These are phyloP conservation scores for Cymbidium sinense DNA, from an alignment of 106 monocot species.

Conservation along the genomic window DNA sequence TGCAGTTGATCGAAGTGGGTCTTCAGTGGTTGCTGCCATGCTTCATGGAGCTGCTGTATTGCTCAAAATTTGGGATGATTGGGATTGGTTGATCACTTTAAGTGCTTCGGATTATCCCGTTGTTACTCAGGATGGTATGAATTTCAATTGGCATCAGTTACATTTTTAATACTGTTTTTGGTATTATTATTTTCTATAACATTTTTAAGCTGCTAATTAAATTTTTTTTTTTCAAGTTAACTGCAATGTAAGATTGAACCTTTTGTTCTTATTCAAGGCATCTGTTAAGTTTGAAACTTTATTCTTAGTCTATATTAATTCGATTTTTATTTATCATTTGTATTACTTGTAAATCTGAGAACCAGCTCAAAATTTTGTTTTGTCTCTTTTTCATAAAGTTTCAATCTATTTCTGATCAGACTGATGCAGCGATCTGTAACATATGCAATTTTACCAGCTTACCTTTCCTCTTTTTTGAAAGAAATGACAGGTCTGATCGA, in stretches of 20 bases:
- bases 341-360: no score
- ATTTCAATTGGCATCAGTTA: not conserved
- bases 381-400: no score
- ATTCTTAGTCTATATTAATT: no score
- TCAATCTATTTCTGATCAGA: no score
- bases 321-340: no score
- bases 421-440: no score
- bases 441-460: no score
- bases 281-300: not conserved
- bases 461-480: no score
- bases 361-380: no score
- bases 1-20: conserved; percentile 49
- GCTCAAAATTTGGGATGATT: conserved; percentile 44
- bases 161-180: not conserved
- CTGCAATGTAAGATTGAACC: not conserved
- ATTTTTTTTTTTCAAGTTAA: not conserved
- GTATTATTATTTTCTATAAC: no score
- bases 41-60: conserved; percentile 78
- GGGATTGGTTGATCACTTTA: conserved; percentile 89
- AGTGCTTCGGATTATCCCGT: conserved; percentile 83
- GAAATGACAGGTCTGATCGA: no score
- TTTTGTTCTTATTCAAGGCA: not conserved
- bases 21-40: conserved; percentile 53
- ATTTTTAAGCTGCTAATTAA: not conserved
- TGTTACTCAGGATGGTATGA: conserved; percentile 83